Conservation (phyloP, 192 early-diverging fungal species). For the Coemansia erecta region DNA sequence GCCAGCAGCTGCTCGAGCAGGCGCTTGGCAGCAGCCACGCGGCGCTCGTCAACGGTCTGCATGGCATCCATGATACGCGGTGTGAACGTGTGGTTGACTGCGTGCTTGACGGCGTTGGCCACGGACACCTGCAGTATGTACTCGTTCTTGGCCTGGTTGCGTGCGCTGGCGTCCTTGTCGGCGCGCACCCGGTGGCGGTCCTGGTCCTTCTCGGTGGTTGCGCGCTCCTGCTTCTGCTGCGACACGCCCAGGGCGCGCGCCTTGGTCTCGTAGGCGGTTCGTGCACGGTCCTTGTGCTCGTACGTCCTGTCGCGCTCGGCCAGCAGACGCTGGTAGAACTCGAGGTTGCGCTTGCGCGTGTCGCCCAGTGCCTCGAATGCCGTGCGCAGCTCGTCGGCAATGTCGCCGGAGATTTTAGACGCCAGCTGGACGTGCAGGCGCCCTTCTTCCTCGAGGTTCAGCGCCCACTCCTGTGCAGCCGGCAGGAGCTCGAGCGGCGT, state of each 20-base stretch:
- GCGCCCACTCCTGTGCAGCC: constrained; percentile 36
- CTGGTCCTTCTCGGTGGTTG: constrained; percentile 48
- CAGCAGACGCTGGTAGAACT: constrained; percentile 40
- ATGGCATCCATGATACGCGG: constrained; percentile 4
- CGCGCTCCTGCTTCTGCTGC: constrained; percentile 42
- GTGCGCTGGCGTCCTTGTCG: constrained; percentile 19
- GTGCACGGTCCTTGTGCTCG: constrained; percentile 39
- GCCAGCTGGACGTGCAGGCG: constrained; percentile 42
- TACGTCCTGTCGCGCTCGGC: constrained; percentile 36
- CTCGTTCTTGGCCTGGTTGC: constrained; percentile 29
- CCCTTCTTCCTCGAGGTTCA: constrained; percentile 46
- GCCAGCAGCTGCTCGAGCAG: constrained; percentile 36
- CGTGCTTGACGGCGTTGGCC: constrained; percentile 2
- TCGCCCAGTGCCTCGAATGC: constrained; percentile 21
- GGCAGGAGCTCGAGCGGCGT: constrained; percentile 35
- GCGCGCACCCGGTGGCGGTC: constrained; percentile 33
- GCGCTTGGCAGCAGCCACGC: constrained; percentile 1
- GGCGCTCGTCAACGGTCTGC: constrained; percentile 2
- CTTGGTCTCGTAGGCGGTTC: constrained; percentile 26
- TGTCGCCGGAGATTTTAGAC: constrained; percentile 30
- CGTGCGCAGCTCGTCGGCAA: constrained; percentile 29
- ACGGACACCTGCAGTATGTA: constrained; percentile 3
- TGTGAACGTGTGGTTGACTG: not conserved
- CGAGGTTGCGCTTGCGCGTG: constrained; percentile 24
- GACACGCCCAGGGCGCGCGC: constrained; percentile 29